phyloP scores from a whole-genome alignment of 208 protist species.

The Trypanosoma boissoni region DNA sequence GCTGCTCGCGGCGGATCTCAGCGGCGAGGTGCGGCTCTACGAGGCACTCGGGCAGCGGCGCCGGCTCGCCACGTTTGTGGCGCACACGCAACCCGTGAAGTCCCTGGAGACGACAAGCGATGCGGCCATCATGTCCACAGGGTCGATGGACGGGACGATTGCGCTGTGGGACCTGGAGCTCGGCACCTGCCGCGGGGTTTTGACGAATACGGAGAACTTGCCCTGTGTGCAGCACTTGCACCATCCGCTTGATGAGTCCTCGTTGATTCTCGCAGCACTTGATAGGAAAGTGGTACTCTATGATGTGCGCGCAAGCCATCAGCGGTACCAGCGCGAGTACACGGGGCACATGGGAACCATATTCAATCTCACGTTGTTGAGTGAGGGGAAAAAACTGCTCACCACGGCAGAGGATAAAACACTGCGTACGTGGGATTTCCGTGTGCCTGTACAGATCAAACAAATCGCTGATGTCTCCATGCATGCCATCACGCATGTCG shows the following conservation, averaged over 20 bases:
- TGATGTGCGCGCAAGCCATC: conserved; percentile 70
- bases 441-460: conserved; percentile 96
- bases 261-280: conserved; percentile 61
- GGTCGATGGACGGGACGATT: conserved; percentile 83
- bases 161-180: conserved; percentile 96
- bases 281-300: conserved; percentile 81
- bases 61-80: conserved; percentile 89
- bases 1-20: conserved; percentile 90
- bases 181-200: conserved; percentile 54
- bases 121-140: conserved; percentile 89
- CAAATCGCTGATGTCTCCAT: conserved; percentile 94
- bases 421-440: conserved; percentile 96
- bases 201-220: conserved; percentile 61
- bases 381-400: conserved; percentile 90
- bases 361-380: conserved; percentile 94
- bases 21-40: conserved; percentile 89
- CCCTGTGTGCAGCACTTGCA: conserved; percentile 73
- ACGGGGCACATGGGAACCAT: conserved; percentile 95
- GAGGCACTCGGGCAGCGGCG: conserved; percentile 66
- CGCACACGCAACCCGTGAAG: conserved; percentile 90
- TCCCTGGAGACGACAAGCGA: conserved; percentile 88
- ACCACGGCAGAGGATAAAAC: conserved; percentile 96
- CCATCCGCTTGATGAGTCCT: conserved; percentile 54
- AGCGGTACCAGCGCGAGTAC: conserved; percentile 88
- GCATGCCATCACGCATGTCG: conserved; percentile 90